phyloP scores from a whole-genome alignment of 192 early-diverging fungal genomes.

The Mortierella hygrophila region DNA sequence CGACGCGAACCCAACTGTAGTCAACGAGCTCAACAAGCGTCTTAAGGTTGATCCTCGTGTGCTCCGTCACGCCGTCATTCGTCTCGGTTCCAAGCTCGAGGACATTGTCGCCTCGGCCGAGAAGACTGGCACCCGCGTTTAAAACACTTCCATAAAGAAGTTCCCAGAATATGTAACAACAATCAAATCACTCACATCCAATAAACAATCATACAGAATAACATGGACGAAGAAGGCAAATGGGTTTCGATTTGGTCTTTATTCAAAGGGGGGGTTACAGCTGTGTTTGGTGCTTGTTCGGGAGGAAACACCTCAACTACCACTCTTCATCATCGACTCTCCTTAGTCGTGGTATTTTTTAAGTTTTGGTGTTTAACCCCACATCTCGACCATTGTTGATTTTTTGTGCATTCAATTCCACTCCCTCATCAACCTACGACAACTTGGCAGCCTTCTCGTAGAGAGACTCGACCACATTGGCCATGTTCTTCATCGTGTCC shows the following conservation, averaged over 20 bases:
- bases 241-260: neutral
- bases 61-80: constrained; percentile 78
- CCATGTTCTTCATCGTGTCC: constrained; percentile 98
- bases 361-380: neutral
- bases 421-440: neutral
- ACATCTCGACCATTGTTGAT: neutral
- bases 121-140: constrained; percentile 55
- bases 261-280: neutral
- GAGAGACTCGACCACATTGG: constrained; percentile 93
- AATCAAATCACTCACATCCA: neutral
- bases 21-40: constrained; percentile 71
- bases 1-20: constrained; percentile 76
- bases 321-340: neutral
- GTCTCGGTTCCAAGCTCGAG: constrained; percentile 74
- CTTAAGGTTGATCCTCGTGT: constrained; percentile 80
- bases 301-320: neutral
- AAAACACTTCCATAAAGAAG: constrained; percentile 16
- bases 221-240: neutral
- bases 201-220: neutral
- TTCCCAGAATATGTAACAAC: neutral
- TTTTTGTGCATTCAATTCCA: neutral
- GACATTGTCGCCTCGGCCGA: constrained; percentile 67
- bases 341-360: neutral
- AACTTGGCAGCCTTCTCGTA: constrained; percentile 86
- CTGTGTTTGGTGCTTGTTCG: neutral